A percentile compares a stretch with the other conserved stretches of the same genome.
Evolutionary conservation across 148 eudicot genomes (phyloP).

Genomic region (Vaccinium corymbosum): DNA sequence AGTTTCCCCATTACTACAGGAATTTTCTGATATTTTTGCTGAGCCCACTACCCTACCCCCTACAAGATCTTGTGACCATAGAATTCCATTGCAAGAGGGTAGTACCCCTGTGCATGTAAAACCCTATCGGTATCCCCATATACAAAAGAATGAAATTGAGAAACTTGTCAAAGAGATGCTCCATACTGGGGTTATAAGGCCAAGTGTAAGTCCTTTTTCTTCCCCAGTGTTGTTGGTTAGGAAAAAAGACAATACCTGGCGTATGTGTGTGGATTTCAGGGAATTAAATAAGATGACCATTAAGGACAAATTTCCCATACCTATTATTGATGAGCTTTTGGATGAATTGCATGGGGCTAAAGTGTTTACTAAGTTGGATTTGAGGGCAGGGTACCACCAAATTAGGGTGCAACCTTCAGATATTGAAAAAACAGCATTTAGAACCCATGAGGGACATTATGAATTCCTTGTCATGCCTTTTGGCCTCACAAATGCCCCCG

Average conservation of each 20-base stretch:
- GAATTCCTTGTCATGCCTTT: neutral
- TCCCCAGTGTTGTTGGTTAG: neutral
- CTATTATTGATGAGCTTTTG: conserved; percentile 4
- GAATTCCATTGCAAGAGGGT: neutral
- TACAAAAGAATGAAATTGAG: conserved; percentile 4
- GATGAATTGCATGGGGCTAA: neutral
- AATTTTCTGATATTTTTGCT: neutral
- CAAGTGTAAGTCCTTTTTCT: conserved; percentile 11
- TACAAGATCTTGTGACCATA: neutral
- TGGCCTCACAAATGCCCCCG: neutral
- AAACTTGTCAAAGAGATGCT: conserved; percentile 5
- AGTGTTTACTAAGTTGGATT: neutral
- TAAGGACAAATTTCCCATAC: conserved; percentile 6
- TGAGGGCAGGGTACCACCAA: conserved; percentile 1
- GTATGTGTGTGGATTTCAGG: conserved; percentile 8
- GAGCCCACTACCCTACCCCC: neutral
- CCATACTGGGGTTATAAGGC: neutral
- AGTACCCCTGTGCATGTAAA: neutral
- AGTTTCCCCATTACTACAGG: no score
- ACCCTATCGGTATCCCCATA: conserved; percentile 2
- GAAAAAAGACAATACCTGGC: neutral
- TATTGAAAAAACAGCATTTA: neutral
- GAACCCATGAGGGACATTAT: neutral
- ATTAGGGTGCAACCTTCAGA: neutral
- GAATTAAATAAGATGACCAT: neutral